Base-by-base conservation (phyloP, 1,284 basidiomycete genomes). In the Gomphus sp. region DNA sequence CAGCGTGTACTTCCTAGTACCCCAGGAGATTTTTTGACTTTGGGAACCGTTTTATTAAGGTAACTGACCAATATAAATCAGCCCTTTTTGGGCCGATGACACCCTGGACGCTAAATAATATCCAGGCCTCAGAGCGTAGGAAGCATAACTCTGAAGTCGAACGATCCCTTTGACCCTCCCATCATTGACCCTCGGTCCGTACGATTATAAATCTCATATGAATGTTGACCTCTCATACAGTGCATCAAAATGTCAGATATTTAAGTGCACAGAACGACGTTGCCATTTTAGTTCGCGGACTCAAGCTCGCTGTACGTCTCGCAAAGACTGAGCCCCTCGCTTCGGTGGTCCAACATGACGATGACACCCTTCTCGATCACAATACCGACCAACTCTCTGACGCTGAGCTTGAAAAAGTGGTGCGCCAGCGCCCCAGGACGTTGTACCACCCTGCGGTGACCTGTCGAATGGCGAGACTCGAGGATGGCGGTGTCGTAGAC, bases 401-500 rank as follows among this genome's bases (percentile, higher is more conserved):
- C 58, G 67, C 56, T 14, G 70, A 69, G 55, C 49, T 75, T 43
- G 71, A 65, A 43, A 63, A 65, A 33, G 67, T 67, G 39, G 69
- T 87, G 11, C 69, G 73, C 55, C 68, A 74, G 36, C 73, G 80
- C 16, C 68, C 78, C 2, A 78, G 84, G 64, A 86, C 84, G 6
- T 66, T 88, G 41, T 84, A 78, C 64, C 81, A 84, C 64, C 81
- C 81, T 0, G 68, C 78, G 22, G 75, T 77, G 49, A 82, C 80
- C 1, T 84, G 82, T 63, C 73, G 80, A 39, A 86, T 87, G 81
- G 80, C 76, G 0, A 76, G 74, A 12, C 63, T 66, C n/a, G 69
- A 71, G 45, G 74, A 80, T 34, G 77, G 76, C 2, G 76, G 77
- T 11, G 77, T 78, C 18, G 76, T 80, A 8, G 73, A 77, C 61